Conservation (phyloP, 305 asterid species). For the Solanum hybrid region DNA sequence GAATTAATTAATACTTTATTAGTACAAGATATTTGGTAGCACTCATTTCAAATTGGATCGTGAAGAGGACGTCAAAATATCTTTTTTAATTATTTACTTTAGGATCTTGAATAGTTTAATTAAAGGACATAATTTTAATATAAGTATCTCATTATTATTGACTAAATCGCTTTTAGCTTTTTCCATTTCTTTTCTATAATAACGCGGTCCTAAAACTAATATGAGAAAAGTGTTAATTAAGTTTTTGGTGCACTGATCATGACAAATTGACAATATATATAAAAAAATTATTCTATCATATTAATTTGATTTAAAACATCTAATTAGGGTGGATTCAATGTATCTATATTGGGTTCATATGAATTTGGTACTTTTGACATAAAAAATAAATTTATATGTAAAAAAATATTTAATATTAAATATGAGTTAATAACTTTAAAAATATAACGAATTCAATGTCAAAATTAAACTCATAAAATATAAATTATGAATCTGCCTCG, state of each 20-base stretch:
- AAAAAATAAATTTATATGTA: background rate
- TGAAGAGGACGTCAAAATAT: background rate
- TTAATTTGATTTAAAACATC: background rate
- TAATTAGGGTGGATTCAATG: background rate
- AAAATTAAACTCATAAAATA: background rate
- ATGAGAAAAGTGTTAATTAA: background rate
- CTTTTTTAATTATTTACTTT: background rate
- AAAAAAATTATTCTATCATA: background rate
- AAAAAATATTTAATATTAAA: background rate
- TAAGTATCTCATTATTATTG: background rate
- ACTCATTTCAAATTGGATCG: background rate
- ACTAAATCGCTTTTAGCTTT: background rate
- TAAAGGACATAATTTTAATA: background rate
- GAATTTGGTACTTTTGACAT: rapidly evolving
- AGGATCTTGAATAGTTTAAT: background rate
- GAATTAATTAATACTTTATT: background rate
- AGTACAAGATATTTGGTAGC: background rate
- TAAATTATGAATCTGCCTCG: background rate
- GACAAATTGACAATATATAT: background rate
- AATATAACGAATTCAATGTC: background rate
- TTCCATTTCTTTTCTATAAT: background rate
- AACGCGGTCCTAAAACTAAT: background rate
- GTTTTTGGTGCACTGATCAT: background rate
- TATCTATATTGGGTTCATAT: background rate
- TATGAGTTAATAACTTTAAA: background rate